Conservation (phyloP, 768 basidiomycete species). For the Leucocoprinus birnbaumii region DNA sequence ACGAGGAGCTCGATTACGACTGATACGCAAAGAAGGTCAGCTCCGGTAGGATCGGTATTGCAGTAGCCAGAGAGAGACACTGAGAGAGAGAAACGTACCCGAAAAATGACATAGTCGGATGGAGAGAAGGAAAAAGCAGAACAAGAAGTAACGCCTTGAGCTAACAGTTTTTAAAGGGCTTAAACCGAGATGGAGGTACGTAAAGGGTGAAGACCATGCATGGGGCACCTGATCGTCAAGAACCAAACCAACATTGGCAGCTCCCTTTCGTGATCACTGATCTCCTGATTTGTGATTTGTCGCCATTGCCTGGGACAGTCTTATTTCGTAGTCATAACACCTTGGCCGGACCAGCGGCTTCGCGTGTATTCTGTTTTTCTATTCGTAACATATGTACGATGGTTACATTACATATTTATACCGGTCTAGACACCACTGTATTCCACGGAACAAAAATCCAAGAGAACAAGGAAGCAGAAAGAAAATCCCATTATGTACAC, state of each 20-base stretch:
- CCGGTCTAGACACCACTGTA: neutral
- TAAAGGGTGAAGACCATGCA: neutral
- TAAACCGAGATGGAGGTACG: neutral
- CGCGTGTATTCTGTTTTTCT: neutral
- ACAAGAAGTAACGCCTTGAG: neutral
- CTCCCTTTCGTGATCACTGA: no score
- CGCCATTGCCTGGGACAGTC: neutral
- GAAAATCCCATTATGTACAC: no score
- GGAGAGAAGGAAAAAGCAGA: neutral
- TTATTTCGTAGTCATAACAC: neutral
- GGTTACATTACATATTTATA: neutral
- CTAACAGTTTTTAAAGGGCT: no score
- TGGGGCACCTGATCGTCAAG: slow-evolving; percentile 7
- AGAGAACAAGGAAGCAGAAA: no score
- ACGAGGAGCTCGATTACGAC: slow-evolving; percentile 35
- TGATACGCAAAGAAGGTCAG: neutral
- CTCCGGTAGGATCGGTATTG: slow-evolving; percentile 28
- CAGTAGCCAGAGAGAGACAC: slow-evolving; percentile 92
- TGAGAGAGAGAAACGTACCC: slow-evolving; percentile 14
- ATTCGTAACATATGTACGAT: neutral
- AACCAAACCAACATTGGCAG: neutral
- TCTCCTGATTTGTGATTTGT: no score
- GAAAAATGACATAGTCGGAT: neutral
- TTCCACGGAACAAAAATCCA: neutral
- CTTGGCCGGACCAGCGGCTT: neutral